Base-by-base conservation (phyloP, 2,329 filamentous ascomycete genomes). In the Zymoseptoria tritici region DNA sequence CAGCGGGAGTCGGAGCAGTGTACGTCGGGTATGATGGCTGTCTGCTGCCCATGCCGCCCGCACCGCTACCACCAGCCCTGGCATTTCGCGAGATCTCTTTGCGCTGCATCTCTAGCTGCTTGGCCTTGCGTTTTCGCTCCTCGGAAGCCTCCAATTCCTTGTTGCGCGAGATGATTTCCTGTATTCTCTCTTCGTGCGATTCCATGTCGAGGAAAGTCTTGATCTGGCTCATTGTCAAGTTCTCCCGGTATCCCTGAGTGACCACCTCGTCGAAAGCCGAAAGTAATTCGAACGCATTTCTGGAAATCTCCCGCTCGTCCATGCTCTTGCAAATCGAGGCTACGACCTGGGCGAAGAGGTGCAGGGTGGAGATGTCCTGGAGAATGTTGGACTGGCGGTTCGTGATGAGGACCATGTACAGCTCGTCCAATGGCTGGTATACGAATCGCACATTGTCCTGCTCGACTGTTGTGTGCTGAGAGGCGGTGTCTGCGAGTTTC, bases 151-250 rank as follows among this genome's bases (percentile, higher is more conserved):
- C 94, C 68, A 99, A 82, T 77, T 99, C 95, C 80, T 99, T 99
- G 83, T 99, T 99, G 85, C 96, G 73, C 61, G 67, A 91, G 72
- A 97, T 97, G 64, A 97, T 99, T 74, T 97, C 94, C 76, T 99
- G 94, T 68, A 99, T 97, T 73, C 94, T 87, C 82, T 99, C 94
- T 78, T 99, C 95, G 72, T 99, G 94, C 76, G 89, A 94, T 77
- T 99, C 94, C 94, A 99, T 99, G 73, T 97, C 95, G 68, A 99
- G 77, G 81, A 99, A 99, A 2, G 94, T 97, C 83, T 95, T 97
- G 81, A 99, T 99, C 78, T 99, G 95, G 77, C 87, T 90, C 70
- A 99, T 85, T 22, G 93, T 95, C 68, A 99, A 79, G 76, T 99
- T 99, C 79, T 99, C 94, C 71, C 94, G 80, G 78, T 99, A 97